Evolutionary conservation across 1,284 basidiomycete species (phyloP), one percentile per base, ranked within the genome.

Genomic region (Ustilago lituana): DNA sequence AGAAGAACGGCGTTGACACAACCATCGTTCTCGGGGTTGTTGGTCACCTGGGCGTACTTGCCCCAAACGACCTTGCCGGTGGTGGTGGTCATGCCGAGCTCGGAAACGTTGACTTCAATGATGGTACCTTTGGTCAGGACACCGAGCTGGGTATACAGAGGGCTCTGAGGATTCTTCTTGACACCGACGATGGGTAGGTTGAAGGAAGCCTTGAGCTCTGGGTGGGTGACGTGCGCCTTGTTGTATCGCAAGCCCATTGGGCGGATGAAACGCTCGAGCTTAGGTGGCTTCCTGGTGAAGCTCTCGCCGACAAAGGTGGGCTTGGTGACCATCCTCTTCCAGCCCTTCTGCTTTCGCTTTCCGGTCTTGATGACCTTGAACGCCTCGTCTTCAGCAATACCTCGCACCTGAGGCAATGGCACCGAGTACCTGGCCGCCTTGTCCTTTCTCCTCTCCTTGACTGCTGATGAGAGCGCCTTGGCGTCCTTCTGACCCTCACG

Each of bases 261-360:
- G 61, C 96, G 87, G 59, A 99, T 90, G 83, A 99, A 99, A 43
- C 96, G 87, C 85, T 99, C 96, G 88, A 98, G 91, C 86, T 99
- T 99, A 58, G 97, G 94, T 0, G 96, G 96, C 84, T 98, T 98
- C 69, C 96, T 87, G 14, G 96, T 99, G 83, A 98, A 99, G 33
- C 93, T 91, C 84, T 97, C 94, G 10, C 95, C 95, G 38, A 98
- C 95, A 82, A 98, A 98, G 2, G 95, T 98, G 40, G 95, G 94
- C 85, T 98, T 99, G 72, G 94, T 97, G 70, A 99, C 93, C 95
- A 99, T 98, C 73, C 96, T 88, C 86, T 99, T 99, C 96, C 96
- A 99, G 23, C 91, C 88, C 84, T 98, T 99, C 82, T 88, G 89
- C 86, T 95, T 98, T 82, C 89, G 91, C 86, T 98, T 98, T 55